A percentile compares a stretch with the other conserved stretches of the same genome.
Evolutionary conservation across 108 stramenopile species (phyloP).

Genomic region (Nitzschia palea): DNA sequence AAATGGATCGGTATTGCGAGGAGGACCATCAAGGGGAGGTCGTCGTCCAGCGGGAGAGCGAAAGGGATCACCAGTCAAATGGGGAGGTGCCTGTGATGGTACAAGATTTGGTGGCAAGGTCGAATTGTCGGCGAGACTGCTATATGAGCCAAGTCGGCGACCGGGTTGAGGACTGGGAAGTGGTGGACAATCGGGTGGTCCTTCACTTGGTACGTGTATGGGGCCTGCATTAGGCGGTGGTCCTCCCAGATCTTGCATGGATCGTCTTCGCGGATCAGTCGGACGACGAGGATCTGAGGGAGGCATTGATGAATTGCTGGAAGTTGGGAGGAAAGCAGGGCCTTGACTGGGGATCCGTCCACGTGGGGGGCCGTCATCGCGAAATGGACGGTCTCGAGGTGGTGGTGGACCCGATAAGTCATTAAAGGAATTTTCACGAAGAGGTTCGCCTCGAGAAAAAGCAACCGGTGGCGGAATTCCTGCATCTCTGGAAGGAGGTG

Average conservation of each 20-base stretch:
- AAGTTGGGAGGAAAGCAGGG: background rate
- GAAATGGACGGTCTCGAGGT: constrained; percentile 14
- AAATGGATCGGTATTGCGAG: constrained; percentile 1
- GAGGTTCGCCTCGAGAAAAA: background rate
- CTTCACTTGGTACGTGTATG: background rate
- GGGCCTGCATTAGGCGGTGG: background rate
- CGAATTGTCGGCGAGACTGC: constrained; percentile 35
- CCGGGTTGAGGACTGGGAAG: constrained; percentile 7
- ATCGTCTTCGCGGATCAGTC: constrained; percentile 40
- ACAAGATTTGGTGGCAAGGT: constrained; percentile 11
- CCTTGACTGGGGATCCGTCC: constrained; percentile 1
- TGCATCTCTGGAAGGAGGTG: background rate
- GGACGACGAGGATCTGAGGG: constrained; percentile 21
- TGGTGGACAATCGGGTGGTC: constrained; percentile 6
- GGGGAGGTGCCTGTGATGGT: constrained; percentile 1
- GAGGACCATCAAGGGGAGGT: background rate
- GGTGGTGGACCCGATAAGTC: background rate
- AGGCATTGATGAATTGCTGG: background rate
- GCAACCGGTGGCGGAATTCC: background rate
- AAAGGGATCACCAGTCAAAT: background rate
- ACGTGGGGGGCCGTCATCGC: background rate
- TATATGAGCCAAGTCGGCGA: constrained; percentile 36
- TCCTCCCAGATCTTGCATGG: background rate
- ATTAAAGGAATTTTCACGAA: background rate
- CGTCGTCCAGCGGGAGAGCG: constrained; percentile 10